Conservation (phyloP, 306 rosid species). For the Argentina anserina region DNA sequence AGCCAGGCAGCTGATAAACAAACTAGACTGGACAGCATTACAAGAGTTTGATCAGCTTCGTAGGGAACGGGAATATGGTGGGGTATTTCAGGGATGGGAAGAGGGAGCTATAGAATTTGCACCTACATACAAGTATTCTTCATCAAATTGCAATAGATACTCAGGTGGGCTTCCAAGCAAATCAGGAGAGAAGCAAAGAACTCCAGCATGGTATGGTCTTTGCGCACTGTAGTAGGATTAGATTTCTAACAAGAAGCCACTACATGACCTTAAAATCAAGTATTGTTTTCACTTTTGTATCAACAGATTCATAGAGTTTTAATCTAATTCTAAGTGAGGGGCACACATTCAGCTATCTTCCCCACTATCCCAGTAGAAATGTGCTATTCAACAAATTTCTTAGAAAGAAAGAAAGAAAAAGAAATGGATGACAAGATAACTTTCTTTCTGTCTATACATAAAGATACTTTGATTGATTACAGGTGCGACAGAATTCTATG, state of each 20-base stretch:
- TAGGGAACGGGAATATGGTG: constrained; percentile 62
- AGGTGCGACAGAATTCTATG: constrained; percentile 96
- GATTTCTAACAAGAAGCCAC: background rate
- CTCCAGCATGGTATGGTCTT: constrained; percentile 80
- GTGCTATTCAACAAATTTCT: background rate
- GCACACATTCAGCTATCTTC: background rate
- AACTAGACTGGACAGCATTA: constrained; percentile 78
- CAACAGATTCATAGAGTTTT: constrained; percentile 1
- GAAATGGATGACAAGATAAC: background rate
- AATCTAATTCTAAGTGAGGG: constrained; percentile 9
- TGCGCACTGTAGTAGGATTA: background rate
- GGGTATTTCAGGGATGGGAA: constrained; percentile 89
- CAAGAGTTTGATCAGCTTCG: constrained; percentile 84
- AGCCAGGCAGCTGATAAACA: constrained; percentile 66
- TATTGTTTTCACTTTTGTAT: background rate
- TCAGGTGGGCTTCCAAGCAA: constrained; percentile 62
- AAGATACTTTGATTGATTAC: constrained; percentile 9
- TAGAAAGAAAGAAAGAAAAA: background rate
- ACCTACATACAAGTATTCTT: constrained; percentile 80
- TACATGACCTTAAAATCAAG: background rate
- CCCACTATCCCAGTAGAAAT: background rate
- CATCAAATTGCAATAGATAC: constrained; percentile 56
- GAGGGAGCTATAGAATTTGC: constrained; percentile 88
- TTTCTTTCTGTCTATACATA: background rate
- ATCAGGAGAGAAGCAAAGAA: constrained; percentile 88